Percentiles rank a stretch among this genome's conserved stretches.
These are phyloP conservation scores for Lentinula detonsa DNA, from an alignment of 768 basidiomycete genomes.

Conservation along the genomic window DNA sequence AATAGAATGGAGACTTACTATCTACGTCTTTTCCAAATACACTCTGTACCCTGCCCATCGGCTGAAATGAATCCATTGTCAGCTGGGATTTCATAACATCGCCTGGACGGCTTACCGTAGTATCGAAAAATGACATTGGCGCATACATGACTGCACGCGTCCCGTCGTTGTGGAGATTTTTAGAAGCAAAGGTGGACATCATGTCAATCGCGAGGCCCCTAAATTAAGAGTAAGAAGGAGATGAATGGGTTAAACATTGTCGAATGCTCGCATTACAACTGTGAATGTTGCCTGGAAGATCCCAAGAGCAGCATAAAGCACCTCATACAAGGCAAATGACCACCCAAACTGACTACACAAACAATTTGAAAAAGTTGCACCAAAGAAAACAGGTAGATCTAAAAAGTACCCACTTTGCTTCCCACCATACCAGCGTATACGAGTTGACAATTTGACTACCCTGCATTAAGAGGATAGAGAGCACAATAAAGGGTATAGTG, in stretches of 20 bases:
- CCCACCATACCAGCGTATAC: conserved; percentile 72
- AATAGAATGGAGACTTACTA: conserved; percentile 26
- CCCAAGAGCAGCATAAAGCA: conserved; percentile 55
- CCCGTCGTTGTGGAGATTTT: conserved; percentile 54
- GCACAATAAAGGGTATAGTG: conserved; percentile 44
- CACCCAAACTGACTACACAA: conserved; percentile 35
- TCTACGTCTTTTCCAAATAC: conserved; percentile 67
- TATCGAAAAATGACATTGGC: conserved; percentile 77
- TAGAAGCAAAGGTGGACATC: conserved; percentile 54
- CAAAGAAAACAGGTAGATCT: neutral
- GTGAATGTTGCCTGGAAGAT: conserved; percentile 50
- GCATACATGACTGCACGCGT: conserved; percentile 58
- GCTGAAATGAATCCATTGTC: conserved; percentile 23
- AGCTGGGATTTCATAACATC: neutral
- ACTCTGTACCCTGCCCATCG: conserved; percentile 53
- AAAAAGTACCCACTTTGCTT: conserved; percentile 39
- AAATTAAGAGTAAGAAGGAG: neutral
- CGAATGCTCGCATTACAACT: conserved; percentile 41
- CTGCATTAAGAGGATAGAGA: conserved; percentile 54
- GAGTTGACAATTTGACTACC: conserved; percentile 53
- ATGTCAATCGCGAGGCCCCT: conserved; percentile 51
- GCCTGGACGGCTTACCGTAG: conserved; percentile 30
- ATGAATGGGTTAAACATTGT: neutral
- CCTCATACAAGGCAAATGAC: conserved; percentile 57
- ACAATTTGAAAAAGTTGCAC: neutral